These are phyloP conservation scores for Ambispora gerdemannii DNA, from an alignment of 192 early-diverging fungal genomes.

Conservation along the genomic window DNA sequence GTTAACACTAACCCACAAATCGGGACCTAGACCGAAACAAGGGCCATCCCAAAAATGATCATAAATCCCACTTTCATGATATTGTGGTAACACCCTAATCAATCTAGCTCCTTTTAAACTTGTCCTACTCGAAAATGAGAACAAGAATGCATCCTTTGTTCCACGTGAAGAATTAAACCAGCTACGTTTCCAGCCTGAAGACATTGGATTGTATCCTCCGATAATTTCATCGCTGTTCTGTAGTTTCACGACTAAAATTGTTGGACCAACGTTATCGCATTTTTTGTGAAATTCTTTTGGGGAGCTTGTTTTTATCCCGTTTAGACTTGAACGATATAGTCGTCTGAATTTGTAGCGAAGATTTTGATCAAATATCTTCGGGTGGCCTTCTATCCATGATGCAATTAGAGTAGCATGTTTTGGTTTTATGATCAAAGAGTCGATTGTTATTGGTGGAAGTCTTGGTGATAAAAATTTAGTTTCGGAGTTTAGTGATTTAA, in stretches of 20 bases:
- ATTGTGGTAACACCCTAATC: neutral
- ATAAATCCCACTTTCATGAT: neutral
- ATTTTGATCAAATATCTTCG: neutral
- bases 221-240: neutral
- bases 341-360: neutral
- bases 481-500: neutral
- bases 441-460: neutral
- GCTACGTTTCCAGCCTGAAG: neutral
- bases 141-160: neutral
- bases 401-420: neutral
- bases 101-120: neutral
- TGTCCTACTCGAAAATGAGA: neutral
- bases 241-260: neutral
- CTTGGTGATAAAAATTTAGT: neutral
- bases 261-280: neutral
- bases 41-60: slow-evolving; percentile 21
- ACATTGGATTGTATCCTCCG: neutral
- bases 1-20: neutral
- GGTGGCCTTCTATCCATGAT: neutral
- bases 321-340: neutral
- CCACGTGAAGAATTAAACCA: neutral
- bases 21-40: slow-evolving; percentile 25
- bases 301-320: neutral
- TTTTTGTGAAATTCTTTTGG: neutral
- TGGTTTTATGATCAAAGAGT: neutral